A percentile compares a stretch with the other conserved stretches of the same genome.
Evolutionary conservation across 306 rosid genomes (phyloP).

Genomic region (Fagus crenata): DNA sequence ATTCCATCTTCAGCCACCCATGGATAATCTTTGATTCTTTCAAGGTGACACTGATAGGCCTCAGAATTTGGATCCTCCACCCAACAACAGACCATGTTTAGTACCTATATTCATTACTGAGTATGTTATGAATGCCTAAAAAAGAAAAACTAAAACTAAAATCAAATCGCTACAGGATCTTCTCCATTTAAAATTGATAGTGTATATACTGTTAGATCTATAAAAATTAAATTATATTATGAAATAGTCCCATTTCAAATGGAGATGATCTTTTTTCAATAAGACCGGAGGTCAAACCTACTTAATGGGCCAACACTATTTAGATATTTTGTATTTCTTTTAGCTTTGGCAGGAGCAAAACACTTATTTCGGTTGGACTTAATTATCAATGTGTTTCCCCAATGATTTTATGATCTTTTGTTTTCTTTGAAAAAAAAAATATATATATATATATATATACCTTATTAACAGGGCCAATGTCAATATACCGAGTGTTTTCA

Average conservation of each 20-base stretch:
- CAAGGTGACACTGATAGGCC: constrained; percentile 61
- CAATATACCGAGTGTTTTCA: constrained; percentile 56
- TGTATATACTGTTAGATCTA: too few relatives aligned
- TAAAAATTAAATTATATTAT: too few relatives aligned
- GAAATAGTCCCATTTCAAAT: too few relatives aligned
- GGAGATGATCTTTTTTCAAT: too few relatives aligned
- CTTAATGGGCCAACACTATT: too few relatives aligned
- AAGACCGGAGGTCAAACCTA: too few relatives aligned
- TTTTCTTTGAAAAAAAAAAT: not conserved
- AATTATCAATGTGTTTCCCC: not conserved
- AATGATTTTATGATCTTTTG: not conserved
- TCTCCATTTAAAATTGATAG: too few relatives aligned
- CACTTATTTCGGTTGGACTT: too few relatives aligned
- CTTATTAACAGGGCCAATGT: constrained; percentile 73
- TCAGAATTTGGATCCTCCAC: constrained; percentile 65
- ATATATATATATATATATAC: constrained; percentile 10
- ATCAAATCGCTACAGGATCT: too few relatives aligned
- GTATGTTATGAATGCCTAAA: not conserved
- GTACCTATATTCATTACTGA: constrained; percentile 31
- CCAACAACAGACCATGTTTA: constrained; percentile 89
- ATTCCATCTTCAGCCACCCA: constrained; percentile 92
- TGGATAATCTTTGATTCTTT: constrained; percentile 75
- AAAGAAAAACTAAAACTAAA: too few relatives aligned
- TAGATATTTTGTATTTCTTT: too few relatives aligned
- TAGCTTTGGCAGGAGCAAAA: too few relatives aligned